Base-by-base conservation (phyloP, 495 filamentous ascomycete genomes). In the Hypoxylon subgilvum region DNA sequence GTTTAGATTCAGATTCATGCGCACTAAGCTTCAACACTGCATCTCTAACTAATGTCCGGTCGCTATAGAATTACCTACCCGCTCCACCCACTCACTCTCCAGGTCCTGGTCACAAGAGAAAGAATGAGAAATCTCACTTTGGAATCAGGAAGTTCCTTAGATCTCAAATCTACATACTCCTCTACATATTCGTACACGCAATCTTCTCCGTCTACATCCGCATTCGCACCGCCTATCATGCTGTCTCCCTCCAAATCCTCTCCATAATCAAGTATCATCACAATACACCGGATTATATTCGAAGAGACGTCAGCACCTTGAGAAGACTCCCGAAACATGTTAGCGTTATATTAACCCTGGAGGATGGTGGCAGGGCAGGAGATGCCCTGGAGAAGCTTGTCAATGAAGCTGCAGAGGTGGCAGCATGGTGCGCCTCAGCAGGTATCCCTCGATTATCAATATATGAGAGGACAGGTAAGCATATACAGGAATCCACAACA, bases 251-350 rank as follows among this genome's bases (percentile, higher is more conserved):
- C 68, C 86, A 86, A 21, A 72, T 92, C 47, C 79, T 91, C 59
- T 86, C 91, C 8, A 78, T 97, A 55, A 79, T 92, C 18, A 89
- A 91, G 66, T 89, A 99, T 74, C 95, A 97, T 71, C 92, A 97
- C 72, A 86, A 89, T 36, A 93, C 92, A 1, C 94, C 94, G 13
- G 90, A 96, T 74, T 79, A 96, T 52, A 95, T 99, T 60, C 82
- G 84, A 61, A 84, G 87, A 55, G 94, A 98, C 77, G 89, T 97
- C n/a, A 87, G 83, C 63, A 79, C 76, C 1, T 76, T 93, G 49
- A 80, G 74, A 31, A 79, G 86, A 51, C 61, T 96, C 38, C 94
- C 94, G 2, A 78, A 87, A 46, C 95, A 97, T 70, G 67, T 99
- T 16, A 96, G 91, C 69, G 86, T 96, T 5, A 86, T 97, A 52